phyloP scores from a whole-genome alignment of 2,329 filamentous ascomycete species.

The Fusarium abutilonis region DNA sequence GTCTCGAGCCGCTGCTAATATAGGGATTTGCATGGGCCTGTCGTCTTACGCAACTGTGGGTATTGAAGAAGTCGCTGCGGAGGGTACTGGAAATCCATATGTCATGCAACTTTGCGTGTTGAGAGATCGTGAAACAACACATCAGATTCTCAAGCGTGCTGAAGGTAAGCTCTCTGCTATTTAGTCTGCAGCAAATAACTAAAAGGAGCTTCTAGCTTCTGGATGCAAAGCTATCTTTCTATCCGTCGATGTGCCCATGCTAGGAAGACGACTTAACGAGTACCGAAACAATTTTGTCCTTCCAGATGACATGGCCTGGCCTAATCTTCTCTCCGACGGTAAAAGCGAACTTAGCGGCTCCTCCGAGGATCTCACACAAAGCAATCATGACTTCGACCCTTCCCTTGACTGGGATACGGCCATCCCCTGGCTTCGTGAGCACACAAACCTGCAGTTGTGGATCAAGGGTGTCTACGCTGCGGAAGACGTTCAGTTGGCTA shows the following conservation, averaged over 20 bases:
- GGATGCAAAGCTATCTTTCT: slow-evolving; percentile 65
- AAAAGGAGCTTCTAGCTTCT: not conserved
- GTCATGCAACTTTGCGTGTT: slow-evolving; percentile 42
- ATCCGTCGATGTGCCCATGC: slow-evolving; percentile 66
- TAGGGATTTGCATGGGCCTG: slow-evolving; percentile 45
- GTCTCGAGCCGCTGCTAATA: slow-evolving; percentile 52
- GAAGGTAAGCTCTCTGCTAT: slow-evolving; percentile 21
- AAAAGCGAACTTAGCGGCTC: slow-evolving; percentile 36
- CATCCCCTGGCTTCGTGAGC: slow-evolving; percentile 67
- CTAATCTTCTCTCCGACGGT: slow-evolving; percentile 49
- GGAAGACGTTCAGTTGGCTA: slow-evolving; percentile 46
- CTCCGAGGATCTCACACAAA: slow-evolving; percentile 4
- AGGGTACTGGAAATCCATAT: slow-evolving; percentile 38
- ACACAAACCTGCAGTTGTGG: slow-evolving; percentile 56
- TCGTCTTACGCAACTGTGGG: slow-evolving; percentile 41
- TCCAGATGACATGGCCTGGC: slow-evolving; percentile 56
- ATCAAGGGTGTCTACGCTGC: slow-evolving; percentile 49
- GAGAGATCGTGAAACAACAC: slow-evolving; percentile 34
- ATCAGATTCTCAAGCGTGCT: slow-evolving; percentile 36
- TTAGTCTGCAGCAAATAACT: too few relatives aligned
- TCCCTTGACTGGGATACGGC: slow-evolving; percentile 69
- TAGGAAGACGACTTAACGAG: slow-evolving; percentile 59
- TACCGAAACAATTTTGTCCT: slow-evolving; percentile 57
- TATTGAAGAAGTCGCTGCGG: slow-evolving; percentile 36
- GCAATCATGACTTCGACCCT: slow-evolving; percentile 35